Evolutionary conservation across 169 alveolate genomes (phyloP), one percentile per base, ranked within the genome.

Genomic region (Hammondia hammondi): DNA sequence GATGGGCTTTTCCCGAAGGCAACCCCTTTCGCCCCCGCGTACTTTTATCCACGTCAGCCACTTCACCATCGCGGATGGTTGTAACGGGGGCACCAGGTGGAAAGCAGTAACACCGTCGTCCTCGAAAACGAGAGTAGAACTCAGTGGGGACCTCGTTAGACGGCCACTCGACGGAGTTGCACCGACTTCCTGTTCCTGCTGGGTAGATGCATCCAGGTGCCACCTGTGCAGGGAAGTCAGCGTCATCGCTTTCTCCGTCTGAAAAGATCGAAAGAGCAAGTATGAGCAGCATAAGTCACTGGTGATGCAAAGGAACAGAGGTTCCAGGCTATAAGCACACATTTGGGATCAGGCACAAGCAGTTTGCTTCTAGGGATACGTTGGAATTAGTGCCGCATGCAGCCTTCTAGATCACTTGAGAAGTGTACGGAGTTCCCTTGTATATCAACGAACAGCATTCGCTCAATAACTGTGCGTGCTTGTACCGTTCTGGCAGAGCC

Each of bases 241-340:
- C 90, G 71, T 82, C 90, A 10, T 82, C 90, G 70, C 90, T 82
- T 0, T 82, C 90, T 82, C 45, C 90, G 90, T 82, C 90, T 82
- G 70, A 82, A 32, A 35, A 6, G 24, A 67, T 0, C 35, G 48
- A 10, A 24, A 37, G 3, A 35, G 48, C 85, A 32, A 52, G 61
- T 14, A 52, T 14, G 61, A 52, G 61, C 61, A 52, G 19, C 61
- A 1, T 14, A 10, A 52, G 61, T 52, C 61, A 14, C 19, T 52
- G 61, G 19, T 52, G 61, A 14, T 52, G 61, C 61, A 52, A 52
- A 72, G 84, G 45, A 29, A 35, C 84, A n/a, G 19, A 4, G 48
- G 32, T 77, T 32, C 87, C 39, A 24, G 46, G 32, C 12, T 32
- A 77, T 19, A 0, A 0, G 48, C 48, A 77, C 48, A 77, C 24